A percentile compares a stretch with the other conserved stretches of the same genome.
phyloP scores from a whole-genome alignment of 495 filamentous ascomycete species.

The Neurospora sp. region DNA sequence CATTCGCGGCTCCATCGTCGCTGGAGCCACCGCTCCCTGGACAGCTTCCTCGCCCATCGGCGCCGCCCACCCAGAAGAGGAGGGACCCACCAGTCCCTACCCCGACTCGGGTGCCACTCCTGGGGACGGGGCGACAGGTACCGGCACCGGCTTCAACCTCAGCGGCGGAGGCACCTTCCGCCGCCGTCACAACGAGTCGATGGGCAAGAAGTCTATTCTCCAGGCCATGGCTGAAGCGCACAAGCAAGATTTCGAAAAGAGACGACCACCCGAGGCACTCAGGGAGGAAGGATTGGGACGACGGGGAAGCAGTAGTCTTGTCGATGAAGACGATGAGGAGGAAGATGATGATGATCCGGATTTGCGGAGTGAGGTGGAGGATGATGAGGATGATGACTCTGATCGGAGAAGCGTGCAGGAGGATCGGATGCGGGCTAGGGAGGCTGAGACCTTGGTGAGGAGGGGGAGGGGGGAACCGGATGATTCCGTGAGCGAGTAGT shows the following conservation, averaged over 20 bases:
- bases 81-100: not conserved
- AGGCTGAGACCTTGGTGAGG: constrained; percentile 7
- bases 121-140: not conserved
- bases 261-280: constrained; percentile 35
- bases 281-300: not conserved
- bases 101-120: not conserved
- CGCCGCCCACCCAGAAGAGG: not conserved
- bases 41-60: not conserved
- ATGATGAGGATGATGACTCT: constrained; percentile 23
- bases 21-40: not conserved
- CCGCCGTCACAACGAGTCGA: constrained; percentile 16
- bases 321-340: constrained; percentile 1
- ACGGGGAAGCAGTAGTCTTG: not conserved
- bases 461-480: not conserved
- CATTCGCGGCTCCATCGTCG: not conserved
- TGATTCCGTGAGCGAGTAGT: not conserved
- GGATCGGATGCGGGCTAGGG: constrained; percentile 16
- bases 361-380: constrained; percentile 11
- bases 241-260: constrained; percentile 78
- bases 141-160: not conserved
- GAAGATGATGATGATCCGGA: constrained; percentile 5
- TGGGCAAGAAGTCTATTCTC: constrained; percentile 41
- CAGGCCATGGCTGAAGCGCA: constrained; percentile 62
- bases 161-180: constrained; percentile 23
- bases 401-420: constrained; percentile 17